phyloP scores from a whole-genome alignment of 2,329 filamentous ascomycete species.

The Dothidotthia symphoricarpi region DNA sequence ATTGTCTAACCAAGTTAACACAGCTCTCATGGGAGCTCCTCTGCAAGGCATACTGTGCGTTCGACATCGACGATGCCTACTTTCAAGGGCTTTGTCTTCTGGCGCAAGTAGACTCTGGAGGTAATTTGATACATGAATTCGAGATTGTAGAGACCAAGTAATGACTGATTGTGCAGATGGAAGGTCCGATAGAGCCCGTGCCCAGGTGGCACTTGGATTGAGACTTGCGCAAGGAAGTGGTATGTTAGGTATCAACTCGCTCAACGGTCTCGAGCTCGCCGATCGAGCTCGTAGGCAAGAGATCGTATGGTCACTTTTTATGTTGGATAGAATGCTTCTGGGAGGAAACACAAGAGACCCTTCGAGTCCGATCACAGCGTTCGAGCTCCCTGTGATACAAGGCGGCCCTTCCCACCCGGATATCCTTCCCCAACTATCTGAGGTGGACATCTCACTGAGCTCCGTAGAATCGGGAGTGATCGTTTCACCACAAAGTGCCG shows the following conservation, averaged over 20 bases:
- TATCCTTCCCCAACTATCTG: not conserved
- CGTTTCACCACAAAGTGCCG: constrained; percentile 3
- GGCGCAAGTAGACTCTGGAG: constrained; percentile 5
- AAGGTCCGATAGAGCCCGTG: constrained; percentile 3
- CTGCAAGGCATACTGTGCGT: constrained; percentile 5
- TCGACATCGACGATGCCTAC: constrained; percentile 5
- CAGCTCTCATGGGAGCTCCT: constrained; percentile 5
- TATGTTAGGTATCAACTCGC: constrained; percentile 2
- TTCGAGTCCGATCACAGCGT: constrained; percentile 1
- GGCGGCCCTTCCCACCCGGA: constrained; percentile 5
- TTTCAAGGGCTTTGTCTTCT: constrained; percentile 6
- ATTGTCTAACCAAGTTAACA: constrained; percentile 2
- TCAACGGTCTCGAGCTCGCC: not conserved
- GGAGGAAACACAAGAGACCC: constrained; percentile 4
- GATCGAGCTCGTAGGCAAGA: constrained; percentile 6
- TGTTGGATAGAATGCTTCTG: constrained; percentile 8
- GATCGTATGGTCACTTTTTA: constrained; percentile 9
- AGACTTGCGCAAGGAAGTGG: constrained; percentile 4
- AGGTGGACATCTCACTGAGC: constrained; percentile 2
- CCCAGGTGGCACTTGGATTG: constrained; percentile 4
- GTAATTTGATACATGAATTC: not conserved
- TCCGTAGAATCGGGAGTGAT: constrained; percentile 3
- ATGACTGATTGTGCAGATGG: constrained; percentile 1
- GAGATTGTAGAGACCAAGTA: not conserved
- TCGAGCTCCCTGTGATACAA: constrained; percentile 4